Percentiles rank a stretch among this genome's conserved stretches.
These are phyloP conservation scores for Angophora floribunda DNA, from an alignment of 345 rosid genomes.

Conservation along the genomic window DNA sequence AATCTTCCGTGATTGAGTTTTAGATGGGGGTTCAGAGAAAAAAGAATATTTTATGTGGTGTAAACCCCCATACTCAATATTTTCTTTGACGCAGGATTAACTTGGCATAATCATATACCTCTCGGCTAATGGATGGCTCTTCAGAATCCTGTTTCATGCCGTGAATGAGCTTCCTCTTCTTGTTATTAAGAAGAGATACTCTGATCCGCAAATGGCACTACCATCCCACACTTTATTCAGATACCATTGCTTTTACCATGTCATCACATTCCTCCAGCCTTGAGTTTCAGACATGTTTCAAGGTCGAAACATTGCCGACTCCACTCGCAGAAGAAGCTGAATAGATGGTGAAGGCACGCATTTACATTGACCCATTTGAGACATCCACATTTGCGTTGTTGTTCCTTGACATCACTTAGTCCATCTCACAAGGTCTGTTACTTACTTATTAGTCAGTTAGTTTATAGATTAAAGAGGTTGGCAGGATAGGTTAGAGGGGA, in stretches of 20 bases:
- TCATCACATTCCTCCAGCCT: constrained; percentile 65
- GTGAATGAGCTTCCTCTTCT: constrained; percentile 61
- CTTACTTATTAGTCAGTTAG: constrained; percentile 62
- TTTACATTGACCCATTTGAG: constrained; percentile 63
- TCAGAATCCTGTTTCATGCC: constrained; percentile 49
- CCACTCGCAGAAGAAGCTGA: constrained; percentile 57
- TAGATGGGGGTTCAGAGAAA: constrained; percentile 9
- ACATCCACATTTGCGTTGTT: constrained; percentile 75
- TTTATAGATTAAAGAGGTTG: constrained; percentile 50
- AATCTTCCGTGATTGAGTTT: background rate
- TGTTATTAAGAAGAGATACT: constrained; percentile 48
- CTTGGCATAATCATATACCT: constrained; percentile 45
- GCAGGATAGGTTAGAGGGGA: constrained; percentile 22
- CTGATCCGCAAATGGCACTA: constrained; percentile 52
- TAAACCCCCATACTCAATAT: constrained; percentile 78
- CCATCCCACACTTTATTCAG: constrained; percentile 48
- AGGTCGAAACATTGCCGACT: constrained; percentile 57
- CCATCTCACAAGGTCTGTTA: constrained; percentile 84
- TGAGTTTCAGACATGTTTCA: constrained; percentile 62
- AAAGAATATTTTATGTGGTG: constrained; percentile 28
- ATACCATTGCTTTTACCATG: constrained; percentile 65
- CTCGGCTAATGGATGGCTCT: constrained; percentile 56
- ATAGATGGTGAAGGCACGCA: constrained; percentile 56
- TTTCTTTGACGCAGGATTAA: constrained; percentile 92
- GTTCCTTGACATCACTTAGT: constrained; percentile 83